Evolutionary conservation across 176 grass and related monocot genomes (phyloP).

Genomic region (Chrysopogon serrulatus): DNA sequence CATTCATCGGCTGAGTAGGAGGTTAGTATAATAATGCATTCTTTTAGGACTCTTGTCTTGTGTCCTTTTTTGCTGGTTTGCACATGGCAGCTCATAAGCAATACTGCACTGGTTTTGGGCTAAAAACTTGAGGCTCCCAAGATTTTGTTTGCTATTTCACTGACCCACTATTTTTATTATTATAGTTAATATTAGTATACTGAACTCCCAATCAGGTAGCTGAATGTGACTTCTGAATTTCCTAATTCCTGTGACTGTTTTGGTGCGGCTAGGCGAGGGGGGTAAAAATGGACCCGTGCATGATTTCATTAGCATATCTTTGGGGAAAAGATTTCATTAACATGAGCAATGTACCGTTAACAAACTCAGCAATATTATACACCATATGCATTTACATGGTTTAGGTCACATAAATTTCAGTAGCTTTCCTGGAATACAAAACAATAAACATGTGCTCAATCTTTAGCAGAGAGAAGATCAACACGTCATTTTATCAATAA

Average conservation of each 20-base stretch:
- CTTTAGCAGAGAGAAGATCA: not conserved
- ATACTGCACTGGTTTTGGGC: not conserved
- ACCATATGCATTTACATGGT: not conserved
- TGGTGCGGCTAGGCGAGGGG: too few relatives aligned
- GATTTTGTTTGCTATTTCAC: not conserved
- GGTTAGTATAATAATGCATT: not conserved
- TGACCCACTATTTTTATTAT: too few relatives aligned
- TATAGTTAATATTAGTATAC: too few relatives aligned
- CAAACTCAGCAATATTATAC: not conserved
- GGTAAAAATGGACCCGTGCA: too few relatives aligned
- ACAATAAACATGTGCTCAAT: not conserved
- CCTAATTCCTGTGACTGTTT: too few relatives aligned
- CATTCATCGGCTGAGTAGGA: not conserved
- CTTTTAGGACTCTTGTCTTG: not conserved
- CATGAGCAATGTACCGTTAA: too few relatives aligned
- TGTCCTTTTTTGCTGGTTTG: not conserved
- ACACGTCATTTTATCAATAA: not conserved
- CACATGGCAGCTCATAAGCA: not conserved
- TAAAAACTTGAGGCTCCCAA: not conserved
- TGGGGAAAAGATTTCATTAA: too few relatives aligned
- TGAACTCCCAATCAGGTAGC: too few relatives aligned
- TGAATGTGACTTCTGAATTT: too few relatives aligned
- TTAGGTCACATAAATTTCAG: not conserved
- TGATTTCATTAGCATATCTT: too few relatives aligned
- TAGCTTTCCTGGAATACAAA: not conserved